These are phyloP conservation scores for Cryptosporidium muris DNA, from an alignment of 169 alveolate species.

Conservation along the genomic window DNA sequence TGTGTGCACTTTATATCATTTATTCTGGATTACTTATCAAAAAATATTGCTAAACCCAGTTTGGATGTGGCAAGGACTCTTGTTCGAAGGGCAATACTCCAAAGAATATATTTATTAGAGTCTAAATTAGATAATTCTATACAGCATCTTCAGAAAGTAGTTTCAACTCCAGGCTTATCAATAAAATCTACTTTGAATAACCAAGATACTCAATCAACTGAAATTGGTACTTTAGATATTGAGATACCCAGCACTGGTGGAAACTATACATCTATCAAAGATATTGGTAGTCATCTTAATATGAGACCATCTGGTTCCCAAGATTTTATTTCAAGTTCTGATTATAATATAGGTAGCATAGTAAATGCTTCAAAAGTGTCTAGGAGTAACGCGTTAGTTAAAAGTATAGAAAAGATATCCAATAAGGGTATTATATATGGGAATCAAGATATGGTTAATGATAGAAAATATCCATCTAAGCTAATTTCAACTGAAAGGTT, in stretches of 20 bases:
- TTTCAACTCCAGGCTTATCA: conserved; percentile 3
- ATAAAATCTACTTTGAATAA: neutral
- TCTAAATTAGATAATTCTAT: conserved; percentile 64
- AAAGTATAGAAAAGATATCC: no score
- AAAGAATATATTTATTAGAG: conserved; percentile 55
- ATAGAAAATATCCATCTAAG: no score
- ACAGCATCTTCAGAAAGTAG: conserved; percentile 1
- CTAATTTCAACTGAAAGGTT: no score
- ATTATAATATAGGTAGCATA: no score
- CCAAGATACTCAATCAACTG: neutral
- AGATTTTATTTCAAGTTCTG: no score
- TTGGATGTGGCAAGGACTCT: conserved; percentile 22
- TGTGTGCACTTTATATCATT: conserved; percentile 60
- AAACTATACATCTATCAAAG: neutral
- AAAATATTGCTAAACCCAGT: conserved; percentile 6
- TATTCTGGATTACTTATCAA: conserved; percentile 11
- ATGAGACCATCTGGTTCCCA: no score
- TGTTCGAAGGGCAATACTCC: conserved; percentile 53
- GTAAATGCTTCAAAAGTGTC: no score
- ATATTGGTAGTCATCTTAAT: neutral
- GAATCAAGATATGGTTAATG: no score
- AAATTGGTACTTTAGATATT: neutral
- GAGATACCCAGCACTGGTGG: neutral
- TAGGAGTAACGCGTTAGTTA: no score
- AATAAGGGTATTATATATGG: no score